phyloP scores from a whole-genome alignment of 208 protist genomes.

The Leishmania tropica region DNA sequence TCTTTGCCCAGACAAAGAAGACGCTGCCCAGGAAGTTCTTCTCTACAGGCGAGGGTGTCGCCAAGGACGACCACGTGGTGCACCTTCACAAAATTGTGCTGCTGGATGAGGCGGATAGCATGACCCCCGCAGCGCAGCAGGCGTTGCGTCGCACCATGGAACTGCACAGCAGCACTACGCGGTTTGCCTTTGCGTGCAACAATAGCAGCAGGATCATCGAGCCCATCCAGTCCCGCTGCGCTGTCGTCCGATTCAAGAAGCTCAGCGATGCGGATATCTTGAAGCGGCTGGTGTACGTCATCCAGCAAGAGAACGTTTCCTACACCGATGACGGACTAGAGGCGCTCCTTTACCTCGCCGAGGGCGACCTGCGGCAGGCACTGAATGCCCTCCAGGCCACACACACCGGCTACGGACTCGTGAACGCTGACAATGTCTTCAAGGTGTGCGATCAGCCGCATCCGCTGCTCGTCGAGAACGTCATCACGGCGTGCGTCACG shows the following conservation, averaged over 20 bases:
- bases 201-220: conserved; percentile 99
- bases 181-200: conserved; percentile 99
- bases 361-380: conserved; percentile 97
- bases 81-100: conserved; percentile 99
- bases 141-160: conserved; percentile 99
- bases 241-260: conserved; percentile 85
- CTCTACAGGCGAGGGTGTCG: conserved; percentile 20
- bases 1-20: conserved; percentile 97
- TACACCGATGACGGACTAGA: conserved; percentile 96
- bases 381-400: conserved; percentile 99
- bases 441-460: conserved; percentile 99
- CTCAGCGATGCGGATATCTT: conserved; percentile 93
- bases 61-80: conserved; percentile 28
- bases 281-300: conserved; percentile 91
- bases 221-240: conserved; percentile 97
- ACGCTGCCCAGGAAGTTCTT: conserved; percentile 80
- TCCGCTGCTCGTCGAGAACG: conserved; percentile 92
- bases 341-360: conserved; percentile 97
- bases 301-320: conserved; percentile 89
- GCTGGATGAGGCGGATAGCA: conserved; percentile 99
- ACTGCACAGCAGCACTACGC: conserved; percentile 96
- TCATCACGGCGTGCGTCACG: conserved; percentile 87
- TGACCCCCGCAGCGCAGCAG: conserved; percentile 98
- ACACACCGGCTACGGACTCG: conserved; percentile 93
- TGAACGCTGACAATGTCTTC: conserved; percentile 98